A percentile compares a stretch with the other conserved stretches of the same genome.
phyloP scores from a whole-genome alignment of 352 stramenopile genomes.

The Globisporangium canariense region DNA sequence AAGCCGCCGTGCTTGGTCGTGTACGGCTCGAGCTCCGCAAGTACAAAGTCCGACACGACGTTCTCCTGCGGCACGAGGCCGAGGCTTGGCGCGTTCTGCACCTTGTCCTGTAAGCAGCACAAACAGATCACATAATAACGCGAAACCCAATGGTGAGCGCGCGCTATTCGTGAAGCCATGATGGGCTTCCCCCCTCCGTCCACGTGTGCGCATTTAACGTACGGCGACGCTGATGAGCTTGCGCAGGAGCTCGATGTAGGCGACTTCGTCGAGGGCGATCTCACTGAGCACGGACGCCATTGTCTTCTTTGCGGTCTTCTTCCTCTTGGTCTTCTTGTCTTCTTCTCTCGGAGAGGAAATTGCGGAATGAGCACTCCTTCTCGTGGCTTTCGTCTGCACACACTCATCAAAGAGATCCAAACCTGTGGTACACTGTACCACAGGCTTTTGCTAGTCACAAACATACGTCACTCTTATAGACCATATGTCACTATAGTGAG shows the following conservation, averaged over 20 bases:
- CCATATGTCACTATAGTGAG: no score
- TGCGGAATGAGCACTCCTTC: constrained; percentile 5
- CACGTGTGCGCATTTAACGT: constrained; percentile 26
- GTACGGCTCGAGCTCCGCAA: constrained; percentile 81
- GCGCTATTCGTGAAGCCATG: neutral
- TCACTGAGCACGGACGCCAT: constrained; percentile 37
- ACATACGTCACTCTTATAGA: no score
- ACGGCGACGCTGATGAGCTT: constrained; percentile 82
- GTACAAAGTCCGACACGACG: constrained; percentile 85
- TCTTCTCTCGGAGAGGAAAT: constrained; percentile 1
- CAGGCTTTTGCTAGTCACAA: neutral
- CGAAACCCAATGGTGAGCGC: neutral
- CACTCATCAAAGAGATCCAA: constrained; percentile 2
- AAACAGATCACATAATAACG: neutral
- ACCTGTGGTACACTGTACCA: constrained; percentile 2
- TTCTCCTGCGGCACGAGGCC: constrained; percentile 85
- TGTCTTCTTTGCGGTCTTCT: constrained; percentile 2
- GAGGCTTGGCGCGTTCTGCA: constrained; percentile 62
- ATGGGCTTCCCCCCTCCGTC: no score
- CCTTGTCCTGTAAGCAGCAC: constrained; percentile 39
- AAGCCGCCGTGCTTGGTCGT: constrained; percentile 61
- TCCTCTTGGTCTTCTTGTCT: neutral
- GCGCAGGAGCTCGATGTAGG: constrained; percentile 79
- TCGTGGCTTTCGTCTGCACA: constrained; percentile 4
- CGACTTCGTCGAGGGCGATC: constrained; percentile 59